Evolutionary conservation across 768 basidiomycete genomes (phyloP).

Genomic region (Russula dissimulans): DNA sequence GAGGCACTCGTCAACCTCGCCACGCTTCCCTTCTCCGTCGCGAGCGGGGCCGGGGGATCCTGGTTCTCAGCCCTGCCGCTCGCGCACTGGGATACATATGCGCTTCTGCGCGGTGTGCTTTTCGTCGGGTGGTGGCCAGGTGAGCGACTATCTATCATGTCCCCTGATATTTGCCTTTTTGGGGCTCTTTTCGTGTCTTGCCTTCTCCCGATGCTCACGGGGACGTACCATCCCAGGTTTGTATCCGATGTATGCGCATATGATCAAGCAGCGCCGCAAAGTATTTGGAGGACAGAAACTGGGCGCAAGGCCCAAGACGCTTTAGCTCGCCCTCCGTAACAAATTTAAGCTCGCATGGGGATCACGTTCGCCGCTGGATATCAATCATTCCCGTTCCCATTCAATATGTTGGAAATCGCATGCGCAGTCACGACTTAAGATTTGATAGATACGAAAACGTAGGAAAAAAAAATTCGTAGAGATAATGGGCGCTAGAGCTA

Average conservation of each 20-base stretch:
- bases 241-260: constrained; percentile 49
- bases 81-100: constrained; percentile 35
- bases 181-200: not conserved
- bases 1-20: constrained; percentile 80
- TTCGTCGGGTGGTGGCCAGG: constrained; percentile 88
- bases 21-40: constrained; percentile 48
- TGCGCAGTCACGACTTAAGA: not conserved
- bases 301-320: constrained; percentile 30
- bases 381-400: not conserved
- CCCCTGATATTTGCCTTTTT: not conserved
- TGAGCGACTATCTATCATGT: constrained; percentile 30
- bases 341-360: not conserved
- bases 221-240: constrained; percentile 25
- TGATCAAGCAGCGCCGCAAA: constrained; percentile 49
- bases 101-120: constrained; percentile 35
- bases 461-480: not conserved
- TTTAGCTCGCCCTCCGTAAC: not conserved
- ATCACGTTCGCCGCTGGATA: not conserved
- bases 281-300: constrained; percentile 37
- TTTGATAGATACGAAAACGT: not conserved
- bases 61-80: constrained; percentile 15
- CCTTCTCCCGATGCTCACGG: not conserved
- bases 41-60: constrained; percentile 23
- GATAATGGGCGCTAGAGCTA: not conserved
- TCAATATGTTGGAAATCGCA: not conserved